Evolutionary conservation across 2,329 filamentous ascomycete genomes (phyloP), one percentile per base, ranked within the genome.

Genomic region (Trichoderma lentiforme): DNA sequence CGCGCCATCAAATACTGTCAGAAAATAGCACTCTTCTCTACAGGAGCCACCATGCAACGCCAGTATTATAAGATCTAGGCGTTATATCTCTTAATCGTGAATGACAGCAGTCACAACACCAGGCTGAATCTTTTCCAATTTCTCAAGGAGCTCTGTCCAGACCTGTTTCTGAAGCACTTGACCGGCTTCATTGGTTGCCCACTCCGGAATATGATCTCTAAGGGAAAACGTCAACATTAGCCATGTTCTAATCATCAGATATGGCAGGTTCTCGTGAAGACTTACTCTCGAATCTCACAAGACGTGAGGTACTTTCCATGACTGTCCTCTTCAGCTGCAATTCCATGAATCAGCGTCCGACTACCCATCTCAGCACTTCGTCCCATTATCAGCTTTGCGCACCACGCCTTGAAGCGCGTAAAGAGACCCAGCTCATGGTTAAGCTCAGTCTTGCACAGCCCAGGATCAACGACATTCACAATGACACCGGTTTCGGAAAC

Each of bases 401-500:
- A 8, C 39, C 39, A 56, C 2, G 36, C 39, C 28, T 18, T 74
- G 53, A 39, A 11, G 7, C 61, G 12, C 6, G 3, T 62, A 43
- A 30, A 47, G 24, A 32, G 57, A 56, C 3, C 11, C n/a, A 12
- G n/a, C 39, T 58, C 73, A 56, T 8, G 64, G 6, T 18, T 75
- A 71, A 47, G 71, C 68, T 26, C 70, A 0, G 77, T 77, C 56
- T 74, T 76, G 74, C 77, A 78, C 4, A 81, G 70, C 0, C 80
- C 80, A 0, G 80, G 80, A 64, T 76, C 76, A 14, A 79, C 39
- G 0, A 76, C 24, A 72, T 81, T 81, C 28, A 81, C 60, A 39
- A 81, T 73, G 26, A 82, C 78, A 1, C 79, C 78, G 0, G 77
- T 77, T 6, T 73, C 73, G 0, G 76, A 74, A 1, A 76, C 73